Percentiles rank a stretch among this genome's conserved stretches.
phyloP scores from a whole-genome alignment of 1,284 basidiomycete genomes.

The Mycena citricolor region DNA sequence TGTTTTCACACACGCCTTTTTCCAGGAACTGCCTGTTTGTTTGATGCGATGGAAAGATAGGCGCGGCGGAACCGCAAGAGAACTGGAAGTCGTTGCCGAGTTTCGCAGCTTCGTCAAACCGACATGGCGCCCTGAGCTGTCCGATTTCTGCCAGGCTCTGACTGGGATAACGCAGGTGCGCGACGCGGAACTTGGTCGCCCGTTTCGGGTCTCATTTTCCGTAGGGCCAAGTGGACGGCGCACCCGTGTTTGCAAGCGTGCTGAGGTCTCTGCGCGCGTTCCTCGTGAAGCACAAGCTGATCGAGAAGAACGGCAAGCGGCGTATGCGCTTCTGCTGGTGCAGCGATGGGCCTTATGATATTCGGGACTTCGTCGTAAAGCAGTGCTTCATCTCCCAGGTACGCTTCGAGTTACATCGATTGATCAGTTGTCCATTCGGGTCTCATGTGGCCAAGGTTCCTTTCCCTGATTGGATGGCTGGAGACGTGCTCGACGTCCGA shows the following conservation, averaged over 20 bases:
- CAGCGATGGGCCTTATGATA: conserved; percentile 79
- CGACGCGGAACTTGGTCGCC: conserved; percentile 23
- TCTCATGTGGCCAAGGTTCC: conserved; percentile 46
- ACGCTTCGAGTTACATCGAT: background rate
- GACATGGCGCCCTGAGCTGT: conserved; percentile 80
- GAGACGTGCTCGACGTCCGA: conserved; percentile 71
- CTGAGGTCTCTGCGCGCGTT: conserved; percentile 68
- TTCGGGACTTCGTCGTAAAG: conserved; percentile 84
- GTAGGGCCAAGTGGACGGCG: conserved; percentile 77
- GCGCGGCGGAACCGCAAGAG: conserved; percentile 48
- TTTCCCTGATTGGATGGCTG: conserved; percentile 69
- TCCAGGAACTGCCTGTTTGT: conserved; percentile 85
- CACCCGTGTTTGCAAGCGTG: conserved; percentile 76
- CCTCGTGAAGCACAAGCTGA: conserved; percentile 63
- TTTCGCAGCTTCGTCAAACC: conserved; percentile 90
- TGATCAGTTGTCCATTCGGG: too few species aligned
- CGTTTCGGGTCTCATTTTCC: conserved; percentile 9
- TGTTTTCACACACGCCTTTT: conserved; percentile 29
- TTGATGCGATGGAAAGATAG: conserved; percentile 81
- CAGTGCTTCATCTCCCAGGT: conserved; percentile 85
- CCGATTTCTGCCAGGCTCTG: conserved; percentile 81
- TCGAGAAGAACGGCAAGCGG: conserved; percentile 58
- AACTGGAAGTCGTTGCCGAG: conserved; percentile 70
- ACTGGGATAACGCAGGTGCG: conserved; percentile 90
- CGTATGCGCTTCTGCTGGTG: conserved; percentile 72